Conservation (phyloP, 2,329 filamentous ascomycete genomes). For the Fusarium chlamydosporum region DNA sequence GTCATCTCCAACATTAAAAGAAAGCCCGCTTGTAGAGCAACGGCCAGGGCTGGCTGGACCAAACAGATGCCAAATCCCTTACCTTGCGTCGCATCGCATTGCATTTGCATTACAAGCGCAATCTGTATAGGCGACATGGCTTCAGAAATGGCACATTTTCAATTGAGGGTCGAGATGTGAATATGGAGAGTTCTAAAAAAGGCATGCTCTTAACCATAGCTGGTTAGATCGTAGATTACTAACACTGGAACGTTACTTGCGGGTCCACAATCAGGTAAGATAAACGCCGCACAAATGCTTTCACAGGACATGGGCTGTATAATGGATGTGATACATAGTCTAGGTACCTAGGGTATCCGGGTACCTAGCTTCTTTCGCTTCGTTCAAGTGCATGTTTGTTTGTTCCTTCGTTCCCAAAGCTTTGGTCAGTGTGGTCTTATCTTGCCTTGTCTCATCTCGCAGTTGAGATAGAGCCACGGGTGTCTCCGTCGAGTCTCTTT, state of each 20-base stretch:
- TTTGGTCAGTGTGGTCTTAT: slow-evolving; percentile 34
- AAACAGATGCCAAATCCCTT: background rate
- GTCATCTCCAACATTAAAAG: slow-evolving; percentile 23
- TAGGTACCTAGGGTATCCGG: too few relatives aligned
- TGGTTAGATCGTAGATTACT: slow-evolving; percentile 27
- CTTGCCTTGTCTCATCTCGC: slow-evolving; percentile 18
- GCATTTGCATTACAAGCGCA: slow-evolving; percentile 40
- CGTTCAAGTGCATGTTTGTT: slow-evolving; percentile 2
- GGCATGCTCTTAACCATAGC: slow-evolving; percentile 26
- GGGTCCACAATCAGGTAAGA: slow-evolving; percentile 35
- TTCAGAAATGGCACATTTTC: slow-evolving; percentile 37
- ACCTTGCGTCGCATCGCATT: slow-evolving; percentile 24
- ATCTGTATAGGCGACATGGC: slow-evolving; percentile 35
- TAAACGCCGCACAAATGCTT: slow-evolving; percentile 39
- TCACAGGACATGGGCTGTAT: slow-evolving; percentile 15
- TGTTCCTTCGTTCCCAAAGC: slow-evolving; percentile 31
- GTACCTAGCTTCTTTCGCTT: slow-evolving; percentile 16
- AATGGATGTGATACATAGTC: background rate
- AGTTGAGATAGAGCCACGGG: slow-evolving; percentile 44
- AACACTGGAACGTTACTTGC: slow-evolving; percentile 46
- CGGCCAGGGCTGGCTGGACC: slow-evolving; percentile 23
- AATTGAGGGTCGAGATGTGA: slow-evolving; percentile 40
- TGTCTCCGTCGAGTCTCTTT: slow-evolving; percentile 10
- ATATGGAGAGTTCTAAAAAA: slow-evolving; percentile 45
- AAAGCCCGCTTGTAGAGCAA: slow-evolving; percentile 13